Evolutionary conservation across 2,329 filamentous ascomycete species (phyloP).

Genomic region (Colletotrichum destructivum): DNA sequence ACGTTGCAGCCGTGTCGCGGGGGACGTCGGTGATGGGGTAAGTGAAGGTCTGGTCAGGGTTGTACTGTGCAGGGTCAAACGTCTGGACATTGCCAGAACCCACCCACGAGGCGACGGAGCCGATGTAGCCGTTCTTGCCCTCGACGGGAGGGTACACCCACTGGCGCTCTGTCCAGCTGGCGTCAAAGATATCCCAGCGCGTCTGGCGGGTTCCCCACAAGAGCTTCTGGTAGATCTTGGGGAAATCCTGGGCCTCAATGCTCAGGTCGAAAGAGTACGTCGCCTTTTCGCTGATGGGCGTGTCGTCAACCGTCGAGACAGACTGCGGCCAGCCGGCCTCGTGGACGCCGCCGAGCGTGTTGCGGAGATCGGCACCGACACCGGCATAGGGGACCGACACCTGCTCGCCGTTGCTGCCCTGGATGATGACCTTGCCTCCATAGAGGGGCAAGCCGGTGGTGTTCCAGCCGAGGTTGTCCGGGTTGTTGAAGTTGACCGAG

Average conservation of each 20-base stretch:
- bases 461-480: conserved; percentile 43
- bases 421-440: conserved; percentile 53
- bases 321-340: conserved; percentile 41
- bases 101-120: conserved; percentile 48
- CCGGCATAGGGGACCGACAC: conserved; percentile 59
- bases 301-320: conserved; percentile 26
- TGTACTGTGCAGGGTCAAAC: conserved; percentile 45
- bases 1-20: conserved; percentile 42
- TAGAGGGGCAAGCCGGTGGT: conserved; percentile 51
- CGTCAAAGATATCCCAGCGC: conserved; percentile 46
- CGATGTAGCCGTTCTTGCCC: conserved; percentile 50
- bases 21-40: conserved; percentile 46
- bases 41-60: conserved; percentile 47
- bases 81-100: conserved; percentile 37
- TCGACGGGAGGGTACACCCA: conserved; percentile 49
- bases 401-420: conserved; percentile 56
- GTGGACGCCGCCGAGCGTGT: conserved; percentile 37
- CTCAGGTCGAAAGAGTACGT: conserved; percentile 42
- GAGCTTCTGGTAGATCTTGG: conserved; percentile 43
- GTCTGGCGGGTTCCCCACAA: conserved; percentile 46
- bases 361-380: conserved; percentile 40
- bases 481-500: conserved; percentile 49
- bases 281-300: conserved; percentile 29
- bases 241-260: conserved; percentile 43
- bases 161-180: conserved; percentile 46